Base-by-base conservation (phyloP, 2,329 filamentous ascomycete genomes). In the Nigrospora osmanthi region DNA sequence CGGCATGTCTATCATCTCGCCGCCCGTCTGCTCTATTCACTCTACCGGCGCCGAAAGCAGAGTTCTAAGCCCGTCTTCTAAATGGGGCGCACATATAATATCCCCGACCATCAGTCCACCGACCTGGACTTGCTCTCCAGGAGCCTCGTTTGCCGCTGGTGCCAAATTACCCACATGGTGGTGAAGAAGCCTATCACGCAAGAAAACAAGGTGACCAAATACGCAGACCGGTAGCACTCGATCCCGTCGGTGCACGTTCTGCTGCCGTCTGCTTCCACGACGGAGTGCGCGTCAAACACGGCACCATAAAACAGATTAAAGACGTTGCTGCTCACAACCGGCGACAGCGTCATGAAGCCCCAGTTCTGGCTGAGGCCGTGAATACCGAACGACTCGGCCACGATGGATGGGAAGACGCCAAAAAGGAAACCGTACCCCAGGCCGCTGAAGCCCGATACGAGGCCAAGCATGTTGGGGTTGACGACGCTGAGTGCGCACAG, bases 381-480 rank as follows among this genome's bases (percentile, higher is more conserved):
- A 23, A 96, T 85, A 9, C 93, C 93, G 61, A 98, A 98, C 0
- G 85, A 84, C 61, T 97, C 90, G 7, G 90, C 89, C 11, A 87
- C 79, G 15, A 97, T 81, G 12, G 89, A 90, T 0, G 93, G 93
- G 63, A 87, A 95, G 16, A 95, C 90, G 32, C 93, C 93, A 54
- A 97, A 97, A 0, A 97, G 74, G 52, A 95, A 88, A 3, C 93
- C 93, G 62, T 98, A 98, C 2, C 83, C 90, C 1, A 97, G 71
- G 0, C 93, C 93, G 0, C 87, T 95, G 17, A 95, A 75, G 1
- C 82, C 79, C 0, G 90, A 96, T 15, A 97, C 83, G 28, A 89
- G 65, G 52, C 81, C 82, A 1, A 97, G 78, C 35, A 81, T 70
- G 56, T 89, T 76, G 0, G 93, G 93, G 59, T 93, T 86, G 43